Percentiles rank a stretch among this genome's conserved stretches.
Evolutionary conservation across 305 asterid species (phyloP).

Genomic region (Coffea humblotiana): DNA sequence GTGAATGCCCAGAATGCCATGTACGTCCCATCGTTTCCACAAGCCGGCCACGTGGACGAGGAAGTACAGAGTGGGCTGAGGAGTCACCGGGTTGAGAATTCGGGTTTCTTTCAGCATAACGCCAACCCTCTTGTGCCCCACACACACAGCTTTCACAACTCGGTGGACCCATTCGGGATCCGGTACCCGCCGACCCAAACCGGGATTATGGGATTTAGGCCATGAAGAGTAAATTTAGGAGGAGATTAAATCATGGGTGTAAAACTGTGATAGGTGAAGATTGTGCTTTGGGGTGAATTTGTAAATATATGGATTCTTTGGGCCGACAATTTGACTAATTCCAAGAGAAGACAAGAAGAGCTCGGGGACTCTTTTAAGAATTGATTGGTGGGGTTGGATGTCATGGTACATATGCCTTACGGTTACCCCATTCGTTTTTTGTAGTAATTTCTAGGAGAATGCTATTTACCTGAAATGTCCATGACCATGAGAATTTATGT

Average conservation of each 20-base stretch:
- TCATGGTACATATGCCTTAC: not conserved
- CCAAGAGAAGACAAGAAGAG: not conserved
- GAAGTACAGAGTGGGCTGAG: conserved; percentile 34
- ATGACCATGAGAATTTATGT: not conserved
- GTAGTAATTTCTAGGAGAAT: not conserved
- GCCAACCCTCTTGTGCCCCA: conserved; percentile 14
- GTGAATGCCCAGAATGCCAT: conserved; percentile 14
- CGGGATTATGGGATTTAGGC: conserved; percentile 28
- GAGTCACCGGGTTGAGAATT: conserved; percentile 29
- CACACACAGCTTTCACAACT: conserved; percentile 2
- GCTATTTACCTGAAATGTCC: not conserved
- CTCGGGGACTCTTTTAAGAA: not conserved
- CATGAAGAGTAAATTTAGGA: conserved; percentile 9
- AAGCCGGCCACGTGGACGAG: conserved; percentile 29
- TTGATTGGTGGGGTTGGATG: not conserved
- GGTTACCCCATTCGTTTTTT: conserved; percentile 9
- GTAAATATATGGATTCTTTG: conserved; percentile 34
- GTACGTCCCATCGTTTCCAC: conserved; percentile 24
- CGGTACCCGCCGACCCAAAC: conserved; percentile 38
- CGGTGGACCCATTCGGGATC: conserved; percentile 34
- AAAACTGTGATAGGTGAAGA: not conserved
- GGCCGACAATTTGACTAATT: conserved; percentile 20
- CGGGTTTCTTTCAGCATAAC: conserved; percentile 23
- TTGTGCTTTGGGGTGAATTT: conserved; percentile 4
- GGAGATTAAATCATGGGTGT: no score